Conservation (phyloP, 345 rosid genomes). For the Syzygium jambos region DNA sequence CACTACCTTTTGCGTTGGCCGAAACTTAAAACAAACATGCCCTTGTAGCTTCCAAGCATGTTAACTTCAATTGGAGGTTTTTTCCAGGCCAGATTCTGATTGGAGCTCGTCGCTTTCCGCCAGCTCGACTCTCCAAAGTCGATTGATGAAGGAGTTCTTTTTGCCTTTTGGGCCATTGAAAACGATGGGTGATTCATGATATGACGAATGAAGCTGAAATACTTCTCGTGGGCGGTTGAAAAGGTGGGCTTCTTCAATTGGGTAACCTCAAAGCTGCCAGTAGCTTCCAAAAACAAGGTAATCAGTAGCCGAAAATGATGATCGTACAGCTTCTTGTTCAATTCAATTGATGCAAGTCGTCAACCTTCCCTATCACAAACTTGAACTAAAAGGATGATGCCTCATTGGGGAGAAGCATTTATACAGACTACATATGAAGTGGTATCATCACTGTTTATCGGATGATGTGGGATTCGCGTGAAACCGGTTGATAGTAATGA, state of each 20-base stretch:
- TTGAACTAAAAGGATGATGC: too few relatives aligned
- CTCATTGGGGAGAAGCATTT: too few relatives aligned
- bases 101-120: not conserved
- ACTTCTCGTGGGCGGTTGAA: not conserved
- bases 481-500: fast-evolving
- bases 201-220: not conserved
- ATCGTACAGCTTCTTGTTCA: not conserved
- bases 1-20: not conserved
- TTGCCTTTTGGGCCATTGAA: not conserved
- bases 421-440: not conserved
- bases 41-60: not conserved
- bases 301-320: not conserved
- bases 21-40: not conserved
- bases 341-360: not conserved
- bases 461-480: not conserved
- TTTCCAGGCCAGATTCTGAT: not conserved
- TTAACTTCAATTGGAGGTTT: not conserved
- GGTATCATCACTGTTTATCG: not conserved
- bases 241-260: not conserved
- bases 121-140: not conserved
- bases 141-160: not conserved
- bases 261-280: not conserved
- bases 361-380: not conserved
- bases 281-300: not conserved
- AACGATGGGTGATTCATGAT: not conserved